Base-by-base conservation (phyloP, 495 filamentous ascomycete genomes). In the Talaromyces liani region DNA sequence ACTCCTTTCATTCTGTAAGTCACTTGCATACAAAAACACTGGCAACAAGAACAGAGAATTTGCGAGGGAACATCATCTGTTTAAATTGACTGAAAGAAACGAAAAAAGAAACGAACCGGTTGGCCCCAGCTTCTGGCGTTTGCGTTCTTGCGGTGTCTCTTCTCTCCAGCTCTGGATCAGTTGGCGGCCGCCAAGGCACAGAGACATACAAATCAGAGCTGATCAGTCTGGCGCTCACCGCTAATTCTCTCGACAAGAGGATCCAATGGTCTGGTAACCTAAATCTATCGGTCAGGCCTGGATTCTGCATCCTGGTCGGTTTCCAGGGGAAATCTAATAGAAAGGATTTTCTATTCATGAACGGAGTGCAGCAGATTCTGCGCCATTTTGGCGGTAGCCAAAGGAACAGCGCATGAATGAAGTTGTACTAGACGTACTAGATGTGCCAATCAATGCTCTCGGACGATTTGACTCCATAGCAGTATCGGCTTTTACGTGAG, bases 1-100 rank as follows among this genome's bases (percentile, higher is more conserved):
- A 24, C 34, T 24, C 36, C 59, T 47, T 61, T 49, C 59, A 61
- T 61, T 56, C 53, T 56, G 22, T 56, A 20, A 49, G 18, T 49
- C 16, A 4, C 18, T 49, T 20, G 45, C 45, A 49, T 18, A 49
- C n/a, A 49, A 49, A 49, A 41, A 41, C 36, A 41, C 18, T 49
- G 8, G n/a, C 45, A 49, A 49, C 45, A 20, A 20, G 45, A 20
- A 49, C 12, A 8, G 18, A 49, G 6, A 20, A 20, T 20, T 18
- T 45, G n/a, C 39, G 4, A 20, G 45, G 45, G 45, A 20, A 29
- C 8, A 27, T 29, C 51, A 4, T 29, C 51, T 29, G 22, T 24
- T 55, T 29, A 55, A 55, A 6, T 25, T 14, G 4, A 55, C 5
- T 5, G n/a, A 16, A 55, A 55, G 22, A 55, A 55, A 29, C 27